phyloP scores from a whole-genome alignment of 164 flowering plant species.

The Tetrastigma voinierianum region DNA sequence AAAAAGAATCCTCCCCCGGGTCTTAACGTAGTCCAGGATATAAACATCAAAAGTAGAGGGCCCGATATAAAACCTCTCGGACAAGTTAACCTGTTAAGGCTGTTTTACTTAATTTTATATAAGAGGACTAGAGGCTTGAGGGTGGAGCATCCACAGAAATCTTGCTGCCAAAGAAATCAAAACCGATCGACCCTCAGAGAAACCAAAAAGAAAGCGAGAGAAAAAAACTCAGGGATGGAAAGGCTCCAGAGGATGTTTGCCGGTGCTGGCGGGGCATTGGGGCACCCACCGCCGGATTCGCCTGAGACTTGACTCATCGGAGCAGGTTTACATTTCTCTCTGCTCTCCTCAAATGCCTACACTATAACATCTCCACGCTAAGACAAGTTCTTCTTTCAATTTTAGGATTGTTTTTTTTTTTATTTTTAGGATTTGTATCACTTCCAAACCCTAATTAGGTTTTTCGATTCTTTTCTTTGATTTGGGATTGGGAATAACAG shows the following conservation, averaged over 20 bases:
- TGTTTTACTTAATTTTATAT: too few species aligned
- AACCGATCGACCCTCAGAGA: too few species aligned
- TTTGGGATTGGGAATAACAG: slow-evolving; percentile 31
- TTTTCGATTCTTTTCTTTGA: neutral
- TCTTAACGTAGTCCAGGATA: too few species aligned
- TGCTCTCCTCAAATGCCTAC: slow-evolving; percentile 99
- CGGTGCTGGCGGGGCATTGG: slow-evolving; percentile 88
- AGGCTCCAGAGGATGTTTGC: slow-evolving; percentile 86
- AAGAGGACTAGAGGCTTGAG: too few species aligned
- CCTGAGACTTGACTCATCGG: slow-evolving; percentile 93
- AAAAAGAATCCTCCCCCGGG: too few species aligned
- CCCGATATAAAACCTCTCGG: too few species aligned
- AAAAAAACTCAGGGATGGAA: slow-evolving; percentile 57
- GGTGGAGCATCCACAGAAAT: too few species aligned
- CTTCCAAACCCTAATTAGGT: slow-evolving; percentile 10
- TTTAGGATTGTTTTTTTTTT: neutral
- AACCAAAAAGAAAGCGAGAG: neutral
- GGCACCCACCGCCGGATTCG: slow-evolving; percentile 91
- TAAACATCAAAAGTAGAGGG: too few species aligned
- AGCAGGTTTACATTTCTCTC: slow-evolving; percentile 99
- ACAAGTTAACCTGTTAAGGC: too few species aligned
- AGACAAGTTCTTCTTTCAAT: neutral
- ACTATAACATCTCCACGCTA: slow-evolving; percentile 45
- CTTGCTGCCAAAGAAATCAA: too few species aligned
- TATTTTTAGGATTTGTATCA: neutral